phyloP scores from a whole-genome alignment of 345 rosid species.

The Hevea brasiliensis region DNA sequence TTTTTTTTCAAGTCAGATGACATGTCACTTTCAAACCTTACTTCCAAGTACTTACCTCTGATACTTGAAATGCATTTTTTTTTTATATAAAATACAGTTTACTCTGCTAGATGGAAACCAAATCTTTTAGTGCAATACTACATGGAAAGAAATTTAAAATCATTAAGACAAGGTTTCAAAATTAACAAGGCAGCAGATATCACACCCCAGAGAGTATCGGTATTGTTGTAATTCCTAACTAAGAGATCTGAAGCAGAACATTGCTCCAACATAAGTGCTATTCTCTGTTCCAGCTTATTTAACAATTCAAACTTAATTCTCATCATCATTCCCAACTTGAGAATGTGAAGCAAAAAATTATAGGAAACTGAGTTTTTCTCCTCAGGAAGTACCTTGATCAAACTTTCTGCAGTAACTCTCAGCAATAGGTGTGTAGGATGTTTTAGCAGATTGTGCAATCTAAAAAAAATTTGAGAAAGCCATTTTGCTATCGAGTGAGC shows the following conservation, averaged over 20 bases:
- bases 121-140: no score
- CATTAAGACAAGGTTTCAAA: no score
- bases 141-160: no score
- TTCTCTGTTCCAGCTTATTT: constrained; percentile 33
- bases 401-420: constrained; percentile 39
- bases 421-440: constrained; percentile 25
- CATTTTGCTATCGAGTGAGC: constrained; percentile 50
- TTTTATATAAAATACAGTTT: no score
- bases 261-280: constrained; percentile 43
- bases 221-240: constrained; percentile 36
- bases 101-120: no score
- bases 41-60: no score
- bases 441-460: constrained; percentile 27
- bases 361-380: constrained; percentile 48
- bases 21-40: no score
- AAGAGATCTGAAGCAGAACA: constrained; percentile 45
- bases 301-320: constrained; percentile 27
- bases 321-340: constrained; percentile 38
- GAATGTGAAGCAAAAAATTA: constrained; percentile 56
- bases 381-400: constrained; percentile 45
- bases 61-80: no score
- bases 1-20: no score
- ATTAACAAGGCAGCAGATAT: no score
- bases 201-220: constrained; percentile 34
- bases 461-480: constrained; percentile 36